Evolutionary conservation across 2,329 filamentous ascomycete genomes (phyloP).

Genomic region (Colletotrichum viniferum): DNA sequence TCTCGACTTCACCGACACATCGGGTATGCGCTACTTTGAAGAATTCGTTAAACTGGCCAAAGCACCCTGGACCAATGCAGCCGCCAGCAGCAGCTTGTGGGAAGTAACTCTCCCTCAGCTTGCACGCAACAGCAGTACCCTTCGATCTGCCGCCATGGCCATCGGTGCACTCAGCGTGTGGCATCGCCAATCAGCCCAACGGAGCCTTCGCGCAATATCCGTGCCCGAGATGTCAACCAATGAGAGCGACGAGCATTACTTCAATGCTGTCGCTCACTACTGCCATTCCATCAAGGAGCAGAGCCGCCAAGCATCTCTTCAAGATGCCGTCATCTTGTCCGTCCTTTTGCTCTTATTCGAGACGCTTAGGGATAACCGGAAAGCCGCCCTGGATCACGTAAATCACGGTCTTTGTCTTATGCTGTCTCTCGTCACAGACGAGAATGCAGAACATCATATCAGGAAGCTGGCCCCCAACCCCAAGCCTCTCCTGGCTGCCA

Average conservation of each 20-base stretch:
- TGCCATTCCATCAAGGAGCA: slow-evolving; percentile 36
- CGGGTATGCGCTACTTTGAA: slow-evolving; percentile 28
- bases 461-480: slow-evolving; percentile 27
- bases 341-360: slow-evolving; percentile 36
- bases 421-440: slow-evolving; percentile 33
- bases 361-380: slow-evolving; percentile 31
- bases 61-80: slow-evolving; percentile 31
- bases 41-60: slow-evolving; percentile 33
- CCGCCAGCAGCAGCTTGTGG: slow-evolving; percentile 31
- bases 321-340: slow-evolving; percentile 34
- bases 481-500: slow-evolving; percentile 24
- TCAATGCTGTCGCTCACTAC: slow-evolving; percentile 37
- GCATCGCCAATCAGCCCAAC: slow-evolving; percentile 20
- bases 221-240: not conserved
- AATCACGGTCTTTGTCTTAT: slow-evolving; percentile 39
- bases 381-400: slow-evolving; percentile 36
- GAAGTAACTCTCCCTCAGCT: slow-evolving; percentile 33
- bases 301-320: slow-evolving; percentile 28
- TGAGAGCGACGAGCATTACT: slow-evolving; percentile 30
- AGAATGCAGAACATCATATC: slow-evolving; percentile 9
- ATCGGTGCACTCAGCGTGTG: slow-evolving; percentile 33
- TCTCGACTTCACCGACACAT: slow-evolving; percentile 22
- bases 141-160: slow-evolving; percentile 34
- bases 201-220: slow-evolving; percentile 11
- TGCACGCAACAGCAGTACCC: slow-evolving; percentile 26